A percentile compares a stretch with the other conserved stretches of the same genome.
These are phyloP conservation scores for Dactylellina cionopaga DNA, from an alignment of 2,329 filamentous ascomycete species.

Conservation along the genomic window DNA sequence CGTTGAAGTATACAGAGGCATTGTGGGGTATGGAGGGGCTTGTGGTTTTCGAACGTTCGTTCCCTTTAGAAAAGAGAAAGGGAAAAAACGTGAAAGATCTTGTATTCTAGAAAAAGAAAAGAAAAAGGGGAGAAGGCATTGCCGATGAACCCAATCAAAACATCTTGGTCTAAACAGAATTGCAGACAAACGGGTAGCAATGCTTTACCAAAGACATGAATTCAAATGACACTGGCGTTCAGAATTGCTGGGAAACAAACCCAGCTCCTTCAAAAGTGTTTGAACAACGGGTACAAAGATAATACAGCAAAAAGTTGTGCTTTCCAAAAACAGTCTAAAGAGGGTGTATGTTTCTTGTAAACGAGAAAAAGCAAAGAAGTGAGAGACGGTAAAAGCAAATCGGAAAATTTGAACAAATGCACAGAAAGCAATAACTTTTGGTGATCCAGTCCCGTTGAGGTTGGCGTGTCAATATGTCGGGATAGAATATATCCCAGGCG, in stretches of 20 bases:
- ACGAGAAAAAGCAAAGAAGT: conserved; percentile 23
- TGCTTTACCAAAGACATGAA: conserved; percentile 52
- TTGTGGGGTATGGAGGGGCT: conserved; percentile 7
- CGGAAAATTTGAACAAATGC: conserved; percentile 20
- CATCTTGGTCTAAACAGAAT: conserved; percentile 53
- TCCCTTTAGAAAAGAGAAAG: conserved; percentile 32
- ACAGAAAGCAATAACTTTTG: conserved; percentile 53
- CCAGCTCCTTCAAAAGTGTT: conserved; percentile 35
- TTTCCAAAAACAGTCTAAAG: conserved; percentile 50
- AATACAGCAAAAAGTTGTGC: conserved; percentile 51
- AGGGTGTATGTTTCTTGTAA: conserved; percentile 40
- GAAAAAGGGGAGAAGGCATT: conserved; percentile 42
- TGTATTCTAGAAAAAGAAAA: conserved; percentile 47
- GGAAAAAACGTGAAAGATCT: conserved; percentile 35
- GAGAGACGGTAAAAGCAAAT: conserved; percentile 20
- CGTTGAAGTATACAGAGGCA: conserved; percentile 23
- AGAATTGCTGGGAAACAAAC: conserved; percentile 38
- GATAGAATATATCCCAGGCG: conserved; percentile 34
- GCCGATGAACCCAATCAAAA: conserved; percentile 45
- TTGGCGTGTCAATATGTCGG: conserved; percentile 44
- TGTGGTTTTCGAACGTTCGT: conserved; percentile 30
- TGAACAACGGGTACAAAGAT: conserved; percentile 48
- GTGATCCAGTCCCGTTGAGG: conserved; percentile 52
- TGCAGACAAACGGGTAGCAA: conserved; percentile 41
- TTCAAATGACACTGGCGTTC: conserved; percentile 50